These are phyloP conservation scores for Entomortierella chlamydospora DNA, from an alignment of 192 early-diverging fungal species.

Conservation along the genomic window DNA sequence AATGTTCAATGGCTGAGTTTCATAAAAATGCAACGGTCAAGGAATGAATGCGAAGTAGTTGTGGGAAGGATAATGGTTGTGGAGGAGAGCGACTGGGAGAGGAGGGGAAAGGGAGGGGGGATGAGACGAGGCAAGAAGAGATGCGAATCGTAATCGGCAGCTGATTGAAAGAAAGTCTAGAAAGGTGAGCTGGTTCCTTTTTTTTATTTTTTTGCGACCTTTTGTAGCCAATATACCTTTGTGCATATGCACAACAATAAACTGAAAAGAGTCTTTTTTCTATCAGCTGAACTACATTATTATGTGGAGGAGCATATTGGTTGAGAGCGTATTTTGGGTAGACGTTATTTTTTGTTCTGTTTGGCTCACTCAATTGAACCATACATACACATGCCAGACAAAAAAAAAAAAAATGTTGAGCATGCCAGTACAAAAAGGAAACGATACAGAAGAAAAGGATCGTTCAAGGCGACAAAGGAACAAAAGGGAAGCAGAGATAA, in stretches of 20 bases:
- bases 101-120: background rate
- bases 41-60: too few species aligned
- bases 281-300: too few species aligned
- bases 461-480: too few species aligned
- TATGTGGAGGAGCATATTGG: background rate
- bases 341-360: background rate
- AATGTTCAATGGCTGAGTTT: background rate
- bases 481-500: too few species aligned
- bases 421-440: too few species aligned
- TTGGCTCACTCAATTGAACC: constrained; percentile 1
- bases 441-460: too few species aligned
- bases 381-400: background rate
- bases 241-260: too few species aligned
- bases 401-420: background rate
- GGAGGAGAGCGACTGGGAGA: background rate
- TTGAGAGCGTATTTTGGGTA: background rate
- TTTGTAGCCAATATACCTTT: too few species aligned
- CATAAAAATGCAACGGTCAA: background rate
- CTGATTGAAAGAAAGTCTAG: background rate
- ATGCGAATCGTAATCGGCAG: background rate
- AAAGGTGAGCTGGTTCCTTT: background rate
- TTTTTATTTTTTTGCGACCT: background rate
- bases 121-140: background rate
- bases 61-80: too few species aligned
- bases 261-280: too few species aligned